Base-by-base conservation (phyloP, 805 yeast species). In the Saccharomycopsis fodiens region DNA sequence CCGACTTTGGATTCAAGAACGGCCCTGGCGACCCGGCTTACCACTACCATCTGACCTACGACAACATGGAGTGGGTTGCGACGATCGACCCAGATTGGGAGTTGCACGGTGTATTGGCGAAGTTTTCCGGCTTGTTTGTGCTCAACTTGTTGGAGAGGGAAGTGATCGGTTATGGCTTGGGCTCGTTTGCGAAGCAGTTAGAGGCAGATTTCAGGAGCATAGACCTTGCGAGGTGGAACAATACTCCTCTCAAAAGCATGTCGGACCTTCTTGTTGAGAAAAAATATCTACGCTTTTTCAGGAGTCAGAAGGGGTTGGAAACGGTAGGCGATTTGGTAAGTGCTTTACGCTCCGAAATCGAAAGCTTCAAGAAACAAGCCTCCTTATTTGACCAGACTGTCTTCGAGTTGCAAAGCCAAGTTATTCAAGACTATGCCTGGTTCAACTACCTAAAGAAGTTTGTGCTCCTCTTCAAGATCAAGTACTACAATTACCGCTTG, bases 351-450 rank as follows among this genome's bases (percentile, higher is more conserved):
- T 16, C 15, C 12, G 13, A 22, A 15, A n/a, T 37, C 27, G 16
- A 15, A 20, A 15, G 25, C 5, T 55, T 70, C 34, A 42, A 50
- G 3, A 46, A 42, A 2, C 51, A 57, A 0, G 63, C 83, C 1
- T 44, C 47, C 0, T 47, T 53, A 1, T 81, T 74, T 54, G 89
- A 84, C 54, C 55, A 53, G 2, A 69, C 69, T 50, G 69, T 72
- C 16, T 55, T 56, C 3, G 58, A 66, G 1, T 66, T 85, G 22
- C 78, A 76, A 51, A 61, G 64, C 1, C 68, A 72, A 29, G 74
- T 79, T 45, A 61, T 69, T 1, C 64, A 70, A 36, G 97, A 86
- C 54, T 82, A 74, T 55, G 88, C 96, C 1, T 83, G 95, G 88
- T 86, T 81, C 65, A 68, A 72, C 51, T 64, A 72, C 43, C 72